Percentiles rank a stretch among this genome's conserved stretches.
Conservation (phyloP, 2,329 filamentous ascomycete genomes). For the Ophiostoma novo-ulmi region DNA sequence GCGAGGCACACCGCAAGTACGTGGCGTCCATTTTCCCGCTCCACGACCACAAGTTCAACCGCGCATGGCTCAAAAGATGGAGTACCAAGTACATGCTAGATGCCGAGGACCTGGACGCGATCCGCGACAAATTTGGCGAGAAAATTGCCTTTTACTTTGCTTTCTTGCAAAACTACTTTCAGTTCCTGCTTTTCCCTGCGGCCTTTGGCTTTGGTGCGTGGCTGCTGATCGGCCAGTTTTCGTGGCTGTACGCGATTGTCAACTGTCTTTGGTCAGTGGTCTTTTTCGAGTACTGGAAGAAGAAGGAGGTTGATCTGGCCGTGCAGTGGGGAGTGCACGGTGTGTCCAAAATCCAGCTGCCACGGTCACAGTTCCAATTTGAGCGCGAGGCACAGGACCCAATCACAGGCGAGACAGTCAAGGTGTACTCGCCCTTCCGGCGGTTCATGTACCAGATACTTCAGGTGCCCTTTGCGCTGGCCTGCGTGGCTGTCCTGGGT, state of each 20-base stretch:
- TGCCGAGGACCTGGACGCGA: constrained; percentile 62
- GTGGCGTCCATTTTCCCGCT: constrained; percentile 71
- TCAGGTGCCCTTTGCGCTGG: constrained; percentile 77
- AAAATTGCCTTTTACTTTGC: constrained; percentile 77
- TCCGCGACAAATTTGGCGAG: constrained; percentile 60
- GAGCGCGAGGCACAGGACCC: constrained; percentile 73
- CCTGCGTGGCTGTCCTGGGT: constrained; percentile 67
- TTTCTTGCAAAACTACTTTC: constrained; percentile 72
- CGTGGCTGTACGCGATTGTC: constrained; percentile 60
- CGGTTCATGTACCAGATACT: constrained; percentile 71
- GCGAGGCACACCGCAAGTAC: constrained; percentile 59
- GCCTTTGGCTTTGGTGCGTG: constrained; percentile 63
- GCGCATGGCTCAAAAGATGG: constrained; percentile 68
- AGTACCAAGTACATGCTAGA: constrained; percentile 65
- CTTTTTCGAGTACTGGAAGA: constrained; percentile 77
- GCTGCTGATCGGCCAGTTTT: constrained; percentile 65
- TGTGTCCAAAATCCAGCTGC: constrained; percentile 61
- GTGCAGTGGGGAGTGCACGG: constrained; percentile 69
- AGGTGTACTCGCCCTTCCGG: constrained; percentile 70
- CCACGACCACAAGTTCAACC: constrained; percentile 72
- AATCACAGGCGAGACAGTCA: constrained; percentile 72
- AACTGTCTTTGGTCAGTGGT: constrained; percentile 66
- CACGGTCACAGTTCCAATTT: constrained; percentile 67
- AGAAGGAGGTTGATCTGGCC: constrained; percentile 64
- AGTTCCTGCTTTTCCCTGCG: constrained; percentile 65